These are phyloP conservation scores for Colletotrichum costaricense DNA, from an alignment of 2,329 filamentous ascomycete species.

Conservation along the genomic window DNA sequence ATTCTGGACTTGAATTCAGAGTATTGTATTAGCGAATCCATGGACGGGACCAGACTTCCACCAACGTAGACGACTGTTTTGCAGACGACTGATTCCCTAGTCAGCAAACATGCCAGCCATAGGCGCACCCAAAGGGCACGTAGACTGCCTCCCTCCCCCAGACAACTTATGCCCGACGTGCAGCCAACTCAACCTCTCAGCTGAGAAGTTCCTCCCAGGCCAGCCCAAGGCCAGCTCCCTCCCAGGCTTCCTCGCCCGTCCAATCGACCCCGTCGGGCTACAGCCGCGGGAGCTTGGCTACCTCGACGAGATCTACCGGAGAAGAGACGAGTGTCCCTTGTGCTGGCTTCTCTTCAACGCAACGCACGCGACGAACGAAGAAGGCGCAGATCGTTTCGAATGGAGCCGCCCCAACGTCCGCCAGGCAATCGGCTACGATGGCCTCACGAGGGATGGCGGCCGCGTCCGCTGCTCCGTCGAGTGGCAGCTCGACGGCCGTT, in stretches of 20 bases:
- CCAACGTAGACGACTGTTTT: no score
- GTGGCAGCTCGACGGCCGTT: not conserved
- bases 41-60: no score
- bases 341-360: not conserved
- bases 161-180: not conserved
- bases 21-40: no score
- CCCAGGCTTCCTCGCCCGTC: not conserved
- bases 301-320: not conserved
- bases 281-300: not conserved
- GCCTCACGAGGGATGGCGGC: not conserved
- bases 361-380: not conserved
- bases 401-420: not conserved
- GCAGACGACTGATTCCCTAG: no score
- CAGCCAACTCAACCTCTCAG: not conserved
- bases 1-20: no score
- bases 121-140: not conserved
- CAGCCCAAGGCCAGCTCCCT: not conserved
- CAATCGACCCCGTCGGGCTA: not conserved
- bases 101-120: not conserved
- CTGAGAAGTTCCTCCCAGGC: not conserved
- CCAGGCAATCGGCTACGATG: not conserved
- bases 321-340: not conserved
- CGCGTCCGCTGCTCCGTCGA: not conserved
- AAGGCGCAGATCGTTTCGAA: not conserved
- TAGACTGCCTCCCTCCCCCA: not conserved